These are phyloP conservation scores for Ascochyta pisi DNA, from an alignment of 2,329 filamentous ascomycete species.

Conservation along the genomic window DNA sequence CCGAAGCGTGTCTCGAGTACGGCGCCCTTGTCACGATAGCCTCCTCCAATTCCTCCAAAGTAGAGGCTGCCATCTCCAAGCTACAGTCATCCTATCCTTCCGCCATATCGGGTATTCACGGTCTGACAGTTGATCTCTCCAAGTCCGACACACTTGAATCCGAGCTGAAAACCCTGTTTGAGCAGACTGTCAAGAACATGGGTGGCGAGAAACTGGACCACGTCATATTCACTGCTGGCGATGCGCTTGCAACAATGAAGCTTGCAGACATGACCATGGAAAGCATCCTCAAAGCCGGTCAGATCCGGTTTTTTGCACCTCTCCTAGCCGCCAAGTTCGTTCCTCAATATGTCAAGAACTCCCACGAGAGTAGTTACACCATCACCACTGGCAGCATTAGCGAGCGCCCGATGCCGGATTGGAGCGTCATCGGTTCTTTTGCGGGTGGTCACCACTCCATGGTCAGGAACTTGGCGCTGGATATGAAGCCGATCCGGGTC, in stretches of 20 bases:
- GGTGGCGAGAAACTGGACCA: constrained; percentile 58
- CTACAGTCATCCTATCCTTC: constrained; percentile 56
- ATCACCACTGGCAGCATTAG: constrained; percentile 63
- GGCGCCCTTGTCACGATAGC: constrained; percentile 66
- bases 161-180: constrained; percentile 57
- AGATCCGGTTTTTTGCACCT: constrained; percentile 60
- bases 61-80: constrained; percentile 56
- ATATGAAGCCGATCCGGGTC: constrained; percentile 68
- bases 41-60: constrained; percentile 61
- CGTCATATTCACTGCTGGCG: constrained; percentile 64
- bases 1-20: constrained; percentile 63
- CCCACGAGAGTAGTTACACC: constrained; percentile 58
- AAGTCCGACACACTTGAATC: constrained; percentile 55
- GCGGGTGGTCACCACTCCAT: constrained; percentile 62
- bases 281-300: constrained; percentile 52
- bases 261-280: constrained; percentile 54
- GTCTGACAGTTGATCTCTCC: constrained; percentile 58
- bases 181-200: constrained; percentile 40
- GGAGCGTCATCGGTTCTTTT: constrained; percentile 58
- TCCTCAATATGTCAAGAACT: constrained; percentile 52
- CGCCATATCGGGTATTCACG: constrained; percentile 49
- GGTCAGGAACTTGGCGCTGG: constrained; percentile 64
- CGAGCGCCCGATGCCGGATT: constrained; percentile 60
- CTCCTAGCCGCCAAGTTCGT: constrained; percentile 62
- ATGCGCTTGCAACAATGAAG: constrained; percentile 50